Evolutionary conservation across 1,284 basidiomycete species (phyloP).

Genomic region (Inonotus hispidus): DNA sequence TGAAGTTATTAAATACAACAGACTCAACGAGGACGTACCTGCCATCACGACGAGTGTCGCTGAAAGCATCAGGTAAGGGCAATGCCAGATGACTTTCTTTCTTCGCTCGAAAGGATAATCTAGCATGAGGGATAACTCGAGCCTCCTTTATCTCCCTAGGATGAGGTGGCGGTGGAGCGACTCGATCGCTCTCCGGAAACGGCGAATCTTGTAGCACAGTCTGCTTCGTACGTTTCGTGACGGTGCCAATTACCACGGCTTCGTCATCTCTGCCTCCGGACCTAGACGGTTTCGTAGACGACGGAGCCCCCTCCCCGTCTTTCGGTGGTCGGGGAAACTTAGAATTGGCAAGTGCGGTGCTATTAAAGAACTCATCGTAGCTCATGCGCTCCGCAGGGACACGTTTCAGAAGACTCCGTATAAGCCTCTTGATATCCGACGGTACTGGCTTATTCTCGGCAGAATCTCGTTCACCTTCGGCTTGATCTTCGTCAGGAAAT

Average conservation of each 20-base stretch:
- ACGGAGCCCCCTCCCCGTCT: slow-evolving; percentile 22
- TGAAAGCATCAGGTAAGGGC: slow-evolving; percentile 11
- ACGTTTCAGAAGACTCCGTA: slow-evolving; percentile 78
- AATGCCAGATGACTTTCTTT: neutral
- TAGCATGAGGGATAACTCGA: slow-evolving; percentile 1
- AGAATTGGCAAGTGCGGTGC: slow-evolving; percentile 74
- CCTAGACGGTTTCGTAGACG: slow-evolving; percentile 21
- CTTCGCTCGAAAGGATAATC: slow-evolving; percentile 12
- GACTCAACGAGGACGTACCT: slow-evolving; percentile 5
- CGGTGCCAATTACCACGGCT: slow-evolving; percentile 7
- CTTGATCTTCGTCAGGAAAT: slow-evolving; percentile 85
- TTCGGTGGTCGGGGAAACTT: slow-evolving; percentile 57
- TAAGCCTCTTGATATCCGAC: slow-evolving; percentile 83
- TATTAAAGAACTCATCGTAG: slow-evolving; percentile 91
- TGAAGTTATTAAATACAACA: neutral
- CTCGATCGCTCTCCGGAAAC: slow-evolving; percentile 12
- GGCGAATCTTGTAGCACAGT: slow-evolving; percentile 5
- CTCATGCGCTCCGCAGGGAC: slow-evolving; percentile 81
- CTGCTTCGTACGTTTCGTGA: slow-evolving; percentile 1
- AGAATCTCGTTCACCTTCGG: slow-evolving; percentile 32
- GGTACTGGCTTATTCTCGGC: slow-evolving; percentile 61
- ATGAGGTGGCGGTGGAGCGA: slow-evolving; percentile 11
- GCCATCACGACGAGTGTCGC: slow-evolving; percentile 14
- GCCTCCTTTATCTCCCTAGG: neutral
- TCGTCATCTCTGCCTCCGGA: slow-evolving; percentile 7